Evolutionary conservation across 805 yeast species (phyloP), one percentile per base, ranked within the genome.

Genomic region (Clavispora santaluciae): DNA sequence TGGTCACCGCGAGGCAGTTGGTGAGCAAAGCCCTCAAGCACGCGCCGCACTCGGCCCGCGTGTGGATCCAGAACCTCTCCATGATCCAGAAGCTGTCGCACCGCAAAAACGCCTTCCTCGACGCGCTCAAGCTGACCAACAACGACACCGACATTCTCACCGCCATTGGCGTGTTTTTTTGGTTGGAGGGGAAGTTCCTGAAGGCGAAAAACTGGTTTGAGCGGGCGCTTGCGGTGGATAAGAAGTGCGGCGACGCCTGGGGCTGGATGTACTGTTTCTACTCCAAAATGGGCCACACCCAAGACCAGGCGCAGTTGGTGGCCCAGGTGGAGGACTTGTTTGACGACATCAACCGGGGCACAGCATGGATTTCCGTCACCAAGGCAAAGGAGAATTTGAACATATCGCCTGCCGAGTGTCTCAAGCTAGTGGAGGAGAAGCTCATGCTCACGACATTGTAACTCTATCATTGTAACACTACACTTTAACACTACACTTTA

Each of bases 191-290:
- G 0, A 84, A 84, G 48, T 60, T 72, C 20, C 62, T 72, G 1
- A 82, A 80, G 48, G 86, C 95, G 0, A 65, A 69, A 41, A 71
- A 80, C 11, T 90, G 96, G 88, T 76, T 88, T 41, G 83, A 82
- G 36, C 68, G 84, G 39, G 85, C 93, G 0, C 56, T 82, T 9
- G 66, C 63, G n/a, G 66, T 70, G 2, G 79, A 81, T 41, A 58
- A 66, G 1, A 66, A 61, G n/a, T 75, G 68, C 54, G 97, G 95
- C 4, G 97, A 90, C 60, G 61, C 73, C 3, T 88, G 95, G 84
- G 75, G 79, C 1, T 82, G 88, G 83, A 54, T 70, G 36, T 77
- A 75, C 50, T 45, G 46, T 20, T 50, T 44, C 30, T 36, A 36
- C 8, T 15, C 36, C 15, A 40, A 36, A 20, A 43, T 44, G 25